Conservation (phyloP, 2,329 filamentous ascomycete genomes). For the Fusarium coicis region DNA sequence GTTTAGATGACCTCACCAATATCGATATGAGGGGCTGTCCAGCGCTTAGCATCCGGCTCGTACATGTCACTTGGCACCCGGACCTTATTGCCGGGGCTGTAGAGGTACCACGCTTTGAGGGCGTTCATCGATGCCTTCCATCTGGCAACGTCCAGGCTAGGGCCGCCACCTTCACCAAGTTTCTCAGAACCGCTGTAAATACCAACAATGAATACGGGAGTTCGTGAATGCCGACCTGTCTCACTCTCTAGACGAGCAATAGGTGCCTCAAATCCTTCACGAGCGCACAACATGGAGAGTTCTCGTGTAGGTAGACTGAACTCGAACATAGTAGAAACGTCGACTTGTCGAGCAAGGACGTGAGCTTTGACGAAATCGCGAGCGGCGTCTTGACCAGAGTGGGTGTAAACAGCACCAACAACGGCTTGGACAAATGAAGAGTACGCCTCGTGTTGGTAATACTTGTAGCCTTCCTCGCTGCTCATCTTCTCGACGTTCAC, state of each 20-base stretch:
- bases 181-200: conserved; percentile 93
- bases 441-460: conserved; percentile 79
- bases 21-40: conserved; percentile 76
- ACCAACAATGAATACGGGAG: conserved; percentile 92
- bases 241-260: conserved; percentile 89
- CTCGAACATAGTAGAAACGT: conserved; percentile 81
- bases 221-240: conserved; percentile 85
- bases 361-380: conserved; percentile 87
- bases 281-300: conserved; percentile 81
- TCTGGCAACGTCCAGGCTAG: conserved; percentile 81
- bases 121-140: conserved; percentile 84
- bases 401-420: conserved; percentile 85
- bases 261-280: conserved; percentile 89
- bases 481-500: conserved; percentile 39
- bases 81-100: conserved; percentile 77
- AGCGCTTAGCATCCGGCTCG: conserved; percentile 67
- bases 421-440: conserved; percentile 85
- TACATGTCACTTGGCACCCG: conserved; percentile 77
- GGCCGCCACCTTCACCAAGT: conserved; percentile 88
- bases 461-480: conserved; percentile 58
- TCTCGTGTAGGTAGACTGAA: conserved; percentile 89
- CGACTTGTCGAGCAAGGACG: conserved; percentile 81
- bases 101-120: conserved; percentile 95
- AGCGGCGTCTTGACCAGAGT: conserved; percentile 81
- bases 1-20: conserved; percentile 73